Evolutionary conservation across 2,329 filamentous ascomycete genomes (phyloP), one percentile per base, ranked within the genome.

Genomic region (Ceratocystis lukuohia): DNA sequence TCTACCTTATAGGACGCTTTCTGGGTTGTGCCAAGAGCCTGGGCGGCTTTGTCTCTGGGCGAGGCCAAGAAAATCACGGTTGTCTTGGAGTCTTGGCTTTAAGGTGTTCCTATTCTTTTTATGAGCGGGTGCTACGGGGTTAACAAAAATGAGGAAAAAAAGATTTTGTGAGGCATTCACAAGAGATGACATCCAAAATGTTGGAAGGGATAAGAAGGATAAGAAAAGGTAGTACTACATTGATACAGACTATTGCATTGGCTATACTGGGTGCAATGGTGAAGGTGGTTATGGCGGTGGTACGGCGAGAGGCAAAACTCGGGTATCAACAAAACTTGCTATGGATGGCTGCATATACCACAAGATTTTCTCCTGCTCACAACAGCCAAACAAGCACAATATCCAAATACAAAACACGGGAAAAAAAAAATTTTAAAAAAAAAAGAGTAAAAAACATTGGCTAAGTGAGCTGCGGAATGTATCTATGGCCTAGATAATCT

Each of bases 1-100:
- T 30, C 30, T 59, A 12, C 37, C 10, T 41, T 41, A 10, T 41
- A 12, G 37, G 37, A 41, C 37, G 10, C 37, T 41, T 41, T 12
- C 10, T 41, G 10, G 56, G 28, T n/a, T 37, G 28, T 59, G 56
- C 56, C 56, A 59, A 59, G 56, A 59, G 56, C 56, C 56, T 59
- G 56, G 56, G 56, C 56, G 33, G 28, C 28, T 37, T 37, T 59
- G 56, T 17, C 56, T 25, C 17, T 59, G 56, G 28, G 56, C 17
- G 25, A 59, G n/a, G 56, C 56, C 56, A 59, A 59, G 56, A 59
- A 59, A 59, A 33, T 33, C 56, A 59, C 28, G 56, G 56, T n/a
- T 59, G 56, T 8, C 56, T 37, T 37, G 56, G 56, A 41, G 56
- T 59, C 56, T 59, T 59, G 56, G 56, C 56, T 59, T 59, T n/a